These are phyloP conservation scores for Solanum appendiculatum DNA, from an alignment of 257 asterid genomes.

Conservation along the genomic window DNA sequence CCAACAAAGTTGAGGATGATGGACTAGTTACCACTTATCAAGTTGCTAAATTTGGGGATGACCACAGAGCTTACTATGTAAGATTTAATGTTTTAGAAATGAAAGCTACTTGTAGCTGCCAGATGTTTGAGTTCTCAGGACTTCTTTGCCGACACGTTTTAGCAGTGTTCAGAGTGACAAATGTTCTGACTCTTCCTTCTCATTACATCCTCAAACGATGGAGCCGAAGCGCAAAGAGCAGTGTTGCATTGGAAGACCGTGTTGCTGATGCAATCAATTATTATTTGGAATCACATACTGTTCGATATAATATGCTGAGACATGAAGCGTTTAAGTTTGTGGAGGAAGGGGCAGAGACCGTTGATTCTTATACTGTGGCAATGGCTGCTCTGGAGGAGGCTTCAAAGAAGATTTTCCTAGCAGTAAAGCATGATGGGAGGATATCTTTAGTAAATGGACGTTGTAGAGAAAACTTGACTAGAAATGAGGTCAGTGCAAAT, in stretches of 20 bases:
- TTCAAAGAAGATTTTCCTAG: constrained; percentile 47
- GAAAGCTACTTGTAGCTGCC: constrained; percentile 87
- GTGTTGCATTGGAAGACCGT: constrained; percentile 55
- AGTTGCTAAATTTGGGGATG: constrained; percentile 82
- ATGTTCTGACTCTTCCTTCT: constrained; percentile 88
- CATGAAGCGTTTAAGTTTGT: constrained; percentile 84
- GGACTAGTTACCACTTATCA: constrained; percentile 68
- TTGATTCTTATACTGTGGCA: constrained; percentile 47
- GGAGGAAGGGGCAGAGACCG: constrained; percentile 73
- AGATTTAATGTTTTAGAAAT: constrained; percentile 86
- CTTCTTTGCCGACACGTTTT: constrained; percentile 88
- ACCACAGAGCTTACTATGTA: constrained; percentile 60
- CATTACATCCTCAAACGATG: constrained; percentile 78
- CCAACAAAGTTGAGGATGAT: constrained; percentile 70
- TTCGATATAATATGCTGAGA: constrained; percentile 73
- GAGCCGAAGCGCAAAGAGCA: constrained; percentile 90
- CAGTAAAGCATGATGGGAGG: constrained; percentile 50
- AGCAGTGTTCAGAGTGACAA: constrained; percentile 87
- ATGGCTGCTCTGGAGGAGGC: constrained; percentile 78
- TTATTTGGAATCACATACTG: constrained; percentile 95
- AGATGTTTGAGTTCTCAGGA: constrained; percentile 94
- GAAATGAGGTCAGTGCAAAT: constrained; percentile 18
- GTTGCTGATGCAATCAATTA: constrained; percentile 42
- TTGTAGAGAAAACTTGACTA: constrained; percentile 22
- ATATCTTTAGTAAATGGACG: constrained; percentile 33